phyloP scores from a whole-genome alignment of 257 asterid species.

The Voacanga thouarsii region DNA sequence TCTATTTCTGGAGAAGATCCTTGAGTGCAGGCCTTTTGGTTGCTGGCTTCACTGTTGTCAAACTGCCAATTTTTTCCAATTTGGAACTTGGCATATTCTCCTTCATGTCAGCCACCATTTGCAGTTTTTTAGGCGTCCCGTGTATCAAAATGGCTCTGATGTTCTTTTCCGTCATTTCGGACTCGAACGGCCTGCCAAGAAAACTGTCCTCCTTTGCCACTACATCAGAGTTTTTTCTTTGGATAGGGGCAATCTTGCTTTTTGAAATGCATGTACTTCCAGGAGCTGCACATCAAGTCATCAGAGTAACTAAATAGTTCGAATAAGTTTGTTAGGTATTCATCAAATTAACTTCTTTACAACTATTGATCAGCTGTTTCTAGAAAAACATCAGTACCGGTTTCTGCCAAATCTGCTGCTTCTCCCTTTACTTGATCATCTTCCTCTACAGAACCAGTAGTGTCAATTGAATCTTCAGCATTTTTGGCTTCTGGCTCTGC shows the following conservation, averaged over 20 bases:
- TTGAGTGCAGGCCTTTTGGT: conserved; percentile 52
- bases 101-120: conserved; percentile 44
- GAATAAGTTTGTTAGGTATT: background rate
- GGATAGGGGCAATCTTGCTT: conserved; percentile 13
- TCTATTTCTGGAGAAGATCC: conserved; percentile 38
- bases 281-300: conserved; percentile 23
- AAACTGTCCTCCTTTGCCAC: conserved; percentile 12
- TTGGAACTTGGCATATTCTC: conserved; percentile 46
- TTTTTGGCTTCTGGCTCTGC: conserved; percentile 9
- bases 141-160: conserved; percentile 58
- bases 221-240: conserved; percentile 1
- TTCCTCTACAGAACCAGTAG: conserved; percentile 18
- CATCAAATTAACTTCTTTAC: background rate
- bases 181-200: conserved; percentile 12
- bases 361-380: conserved; percentile 9
- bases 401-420: conserved; percentile 11
- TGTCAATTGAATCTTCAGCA: conserved; percentile 6
- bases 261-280: conserved; percentile 11
- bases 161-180: conserved; percentile 30
- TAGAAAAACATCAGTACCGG: background rate
- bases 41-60: conserved; percentile 49
- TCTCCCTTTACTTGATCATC: conserved; percentile 22
- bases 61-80: conserved; percentile 32
- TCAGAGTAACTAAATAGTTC: background rate
- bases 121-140: conserved; percentile 62